These are phyloP conservation scores for Nemophila menziesii DNA, from an alignment of 257 asterid species.

Conservation along the genomic window DNA sequence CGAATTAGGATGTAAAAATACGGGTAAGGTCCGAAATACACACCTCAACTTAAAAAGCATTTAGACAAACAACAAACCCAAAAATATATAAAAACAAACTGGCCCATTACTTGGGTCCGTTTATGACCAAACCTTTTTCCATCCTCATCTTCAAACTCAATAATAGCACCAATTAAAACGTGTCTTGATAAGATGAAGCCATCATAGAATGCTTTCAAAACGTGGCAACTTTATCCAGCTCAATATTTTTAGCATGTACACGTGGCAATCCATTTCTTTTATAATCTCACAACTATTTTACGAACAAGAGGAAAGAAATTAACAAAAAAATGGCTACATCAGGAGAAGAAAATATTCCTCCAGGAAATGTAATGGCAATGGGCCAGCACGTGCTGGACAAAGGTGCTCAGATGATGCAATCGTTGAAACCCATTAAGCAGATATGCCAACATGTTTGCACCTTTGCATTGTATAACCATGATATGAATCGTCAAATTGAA, in stretches of 20 bases:
- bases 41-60: too few relatives aligned
- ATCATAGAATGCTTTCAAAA: neutral
- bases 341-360: slow-evolving; percentile 20
- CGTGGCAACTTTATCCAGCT: neutral
- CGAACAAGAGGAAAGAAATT: neutral
- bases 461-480: slow-evolving; percentile 59
- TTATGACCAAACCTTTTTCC: too few relatives aligned
- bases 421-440: slow-evolving; percentile 42
- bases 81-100: too few relatives aligned
- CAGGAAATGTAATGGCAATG: slow-evolving; percentile 45
- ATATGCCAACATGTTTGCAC: slow-evolving; percentile 54
- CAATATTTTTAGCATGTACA: neutral
- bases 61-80: too few relatives aligned
- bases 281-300: neutral
- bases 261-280: neutral
- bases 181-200: too few relatives aligned
- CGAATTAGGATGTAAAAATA: too few relatives aligned
- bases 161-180: too few relatives aligned
- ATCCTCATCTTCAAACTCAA: too few relatives aligned
- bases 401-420: slow-evolving; percentile 46
- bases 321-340: neutral
- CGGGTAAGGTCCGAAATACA: too few relatives aligned
- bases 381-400: slow-evolving; percentile 36
- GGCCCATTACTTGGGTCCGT: too few relatives aligned
- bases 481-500: slow-evolving; percentile 60